phyloP scores from a whole-genome alignment of 495 filamentous ascomycete species.

The Aspergillus indologenus region DNA sequence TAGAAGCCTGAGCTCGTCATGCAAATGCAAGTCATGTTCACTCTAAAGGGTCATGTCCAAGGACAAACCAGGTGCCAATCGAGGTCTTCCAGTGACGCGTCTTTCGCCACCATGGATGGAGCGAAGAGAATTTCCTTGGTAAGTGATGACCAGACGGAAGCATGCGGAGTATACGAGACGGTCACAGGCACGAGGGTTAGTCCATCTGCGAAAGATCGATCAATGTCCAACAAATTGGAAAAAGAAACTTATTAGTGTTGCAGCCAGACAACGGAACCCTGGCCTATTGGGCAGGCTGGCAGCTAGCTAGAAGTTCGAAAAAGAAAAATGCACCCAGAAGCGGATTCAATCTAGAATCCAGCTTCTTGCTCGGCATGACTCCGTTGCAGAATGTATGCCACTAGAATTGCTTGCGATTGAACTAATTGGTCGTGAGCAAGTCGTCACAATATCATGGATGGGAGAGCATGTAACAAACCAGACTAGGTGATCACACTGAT shows the following conservation, averaged over 20 bases:
- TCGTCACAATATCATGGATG: slow-evolving; percentile 14
- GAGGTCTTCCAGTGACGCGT: slow-evolving; percentile 32
- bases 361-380: slow-evolving; percentile 11
- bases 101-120: slow-evolving; percentile 25
- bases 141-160: slow-evolving; percentile 21
- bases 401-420: slow-evolving; percentile 8
- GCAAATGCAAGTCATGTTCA: slow-evolving; percentile 21
- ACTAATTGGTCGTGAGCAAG: slow-evolving; percentile 27
- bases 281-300: slow-evolving; percentile 17
- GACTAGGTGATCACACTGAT: slow-evolving; percentile 16
- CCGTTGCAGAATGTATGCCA: slow-evolving; percentile 22
- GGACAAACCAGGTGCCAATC: slow-evolving; percentile 34
- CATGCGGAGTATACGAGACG: slow-evolving; percentile 23
- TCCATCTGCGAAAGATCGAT: slow-evolving; percentile 16
- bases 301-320: slow-evolving; percentile 15
- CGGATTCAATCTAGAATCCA: slow-evolving; percentile 5
- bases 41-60: slow-evolving; percentile 16
- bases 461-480: slow-evolving; percentile 19
- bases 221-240: slow-evolving; percentile 13
- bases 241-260: slow-evolving; percentile 22
- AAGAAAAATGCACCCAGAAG: slow-evolving; percentile 13
- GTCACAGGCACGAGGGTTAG: slow-evolving; percentile 20
- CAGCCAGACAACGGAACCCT: slow-evolving; percentile 28
- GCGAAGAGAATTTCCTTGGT: slow-evolving; percentile 18
- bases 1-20: slow-evolving; percentile 25